Conservation (phyloP, 2,329 filamentous ascomycete species). For the Leptographium wingfieldii region DNA sequence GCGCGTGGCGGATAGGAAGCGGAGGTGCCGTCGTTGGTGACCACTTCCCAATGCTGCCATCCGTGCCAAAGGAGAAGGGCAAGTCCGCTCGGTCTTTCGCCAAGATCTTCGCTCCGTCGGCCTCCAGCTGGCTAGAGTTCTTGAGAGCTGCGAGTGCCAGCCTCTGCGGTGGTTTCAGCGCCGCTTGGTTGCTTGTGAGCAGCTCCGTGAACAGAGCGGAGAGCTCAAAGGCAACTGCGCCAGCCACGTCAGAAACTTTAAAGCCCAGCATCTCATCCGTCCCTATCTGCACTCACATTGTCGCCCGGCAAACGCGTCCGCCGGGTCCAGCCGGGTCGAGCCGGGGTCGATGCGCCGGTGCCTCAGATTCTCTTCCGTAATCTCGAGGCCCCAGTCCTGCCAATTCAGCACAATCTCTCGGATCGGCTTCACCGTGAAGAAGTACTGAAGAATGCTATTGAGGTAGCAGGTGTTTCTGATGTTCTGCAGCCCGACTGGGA, state of each 20-base stretch:
- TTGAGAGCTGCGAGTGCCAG: constrained; percentile 68
- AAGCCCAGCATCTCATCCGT: no score
- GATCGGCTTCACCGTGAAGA: constrained; percentile 76
- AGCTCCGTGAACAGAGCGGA: constrained; percentile 58
- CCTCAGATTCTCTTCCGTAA: constrained; percentile 49
- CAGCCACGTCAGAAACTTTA: background rate
- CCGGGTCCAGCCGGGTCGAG: constrained; percentile 8
- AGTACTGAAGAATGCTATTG: constrained; percentile 91
- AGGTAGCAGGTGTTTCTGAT: constrained; percentile 98
- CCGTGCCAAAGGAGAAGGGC: background rate
- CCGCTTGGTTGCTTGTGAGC: constrained; percentile 46
- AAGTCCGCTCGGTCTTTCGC: constrained; percentile 3
- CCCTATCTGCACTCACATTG: constrained; percentile 50
- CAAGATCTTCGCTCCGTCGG: constrained; percentile 10
- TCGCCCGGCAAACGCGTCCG: constrained; percentile 34
- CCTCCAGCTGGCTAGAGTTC: constrained; percentile 16
- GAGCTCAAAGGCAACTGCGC: constrained; percentile 61
- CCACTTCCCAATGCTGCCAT: constrained; percentile 1
- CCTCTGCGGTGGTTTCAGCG: constrained; percentile 59
- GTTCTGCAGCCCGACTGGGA: constrained; percentile 80
- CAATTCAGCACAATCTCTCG: constrained; percentile 70
- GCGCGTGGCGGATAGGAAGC: constrained; percentile 35
- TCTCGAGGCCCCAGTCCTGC: constrained; percentile 55
- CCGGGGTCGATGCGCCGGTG: constrained; percentile 34
- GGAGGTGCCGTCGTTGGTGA: constrained; percentile 23